These are phyloP conservation scores for Malus fusca DNA, from an alignment of 306 rosid genomes.

Conservation along the genomic window DNA sequence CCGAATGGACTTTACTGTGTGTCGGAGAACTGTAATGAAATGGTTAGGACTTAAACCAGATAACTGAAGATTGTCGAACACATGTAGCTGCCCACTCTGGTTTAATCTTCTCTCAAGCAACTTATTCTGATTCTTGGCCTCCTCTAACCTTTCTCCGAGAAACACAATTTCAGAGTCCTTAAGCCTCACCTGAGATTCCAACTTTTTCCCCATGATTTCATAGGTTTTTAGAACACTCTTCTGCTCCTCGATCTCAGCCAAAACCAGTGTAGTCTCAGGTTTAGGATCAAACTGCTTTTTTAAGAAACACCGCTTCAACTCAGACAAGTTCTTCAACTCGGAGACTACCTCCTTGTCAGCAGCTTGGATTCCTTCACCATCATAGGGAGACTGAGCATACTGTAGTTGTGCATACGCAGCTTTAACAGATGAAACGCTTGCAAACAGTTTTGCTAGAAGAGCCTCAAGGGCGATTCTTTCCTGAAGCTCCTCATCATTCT, in stretches of 20 bases:
- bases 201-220: constrained; percentile 54
- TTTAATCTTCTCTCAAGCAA: constrained; percentile 53
- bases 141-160: constrained; percentile 63
- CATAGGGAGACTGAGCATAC: constrained; percentile 64
- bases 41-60: constrained; percentile 55
- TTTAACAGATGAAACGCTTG: constrained; percentile 58
- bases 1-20: constrained; percentile 43
- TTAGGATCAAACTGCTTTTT: constrained; percentile 71
- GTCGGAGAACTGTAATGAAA: constrained; percentile 51
- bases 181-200: constrained; percentile 65
- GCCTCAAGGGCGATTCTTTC: constrained; percentile 57
- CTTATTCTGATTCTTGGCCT: constrained; percentile 48
- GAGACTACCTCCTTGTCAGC: constrained; percentile 52
- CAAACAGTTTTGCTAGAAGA: constrained; percentile 65
- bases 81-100: constrained; percentile 51
- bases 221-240: constrained; percentile 61
- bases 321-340: constrained; percentile 70
- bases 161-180: constrained; percentile 68
- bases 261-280: constrained; percentile 37
- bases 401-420: constrained; percentile 82
- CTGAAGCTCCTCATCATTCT: constrained; percentile 48
- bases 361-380: constrained; percentile 63
- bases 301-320: constrained; percentile 64
- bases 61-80: constrained; percentile 47
- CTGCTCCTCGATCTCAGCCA: constrained; percentile 71